Conservation (phyloP, 169 alveolate genomes). For the Plasmodium yoelii region DNA sequence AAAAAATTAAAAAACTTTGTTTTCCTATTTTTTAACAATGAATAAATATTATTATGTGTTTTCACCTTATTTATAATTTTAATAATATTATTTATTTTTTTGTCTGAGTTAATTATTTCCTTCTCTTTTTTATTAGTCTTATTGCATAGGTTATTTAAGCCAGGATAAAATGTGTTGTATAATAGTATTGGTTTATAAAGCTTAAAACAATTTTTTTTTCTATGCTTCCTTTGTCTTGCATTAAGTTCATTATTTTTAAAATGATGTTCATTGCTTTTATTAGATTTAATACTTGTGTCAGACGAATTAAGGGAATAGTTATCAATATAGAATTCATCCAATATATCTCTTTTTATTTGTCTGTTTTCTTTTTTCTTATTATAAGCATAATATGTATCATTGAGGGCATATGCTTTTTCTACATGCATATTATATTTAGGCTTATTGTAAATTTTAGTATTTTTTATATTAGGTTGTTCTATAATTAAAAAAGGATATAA, state of each 20-base stretch:
- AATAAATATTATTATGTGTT: conserved; percentile 5
- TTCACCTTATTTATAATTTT: conserved; percentile 4
- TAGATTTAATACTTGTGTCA: conserved; percentile 12
- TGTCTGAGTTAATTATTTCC: neutral
- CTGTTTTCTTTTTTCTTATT: conserved; percentile 3
- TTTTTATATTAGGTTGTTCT: conserved; percentile 55
- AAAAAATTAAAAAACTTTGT: neutral
- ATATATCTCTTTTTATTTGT: conserved; percentile 22
- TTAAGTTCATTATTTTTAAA: neutral
- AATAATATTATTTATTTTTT: conserved; percentile 9
- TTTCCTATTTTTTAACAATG: neutral
- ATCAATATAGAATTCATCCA: conserved; percentile 62
- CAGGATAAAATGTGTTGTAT: neutral
- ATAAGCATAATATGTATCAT: conserved; percentile 27
- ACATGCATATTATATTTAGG: conserved; percentile 33
- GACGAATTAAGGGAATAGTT: conserved; percentile 37
- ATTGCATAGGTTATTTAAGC: neutral
- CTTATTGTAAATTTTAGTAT: conserved; percentile 19
- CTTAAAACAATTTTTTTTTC: neutral
- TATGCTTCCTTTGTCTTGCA: neutral
- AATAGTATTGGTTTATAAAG: conserved; percentile 20
- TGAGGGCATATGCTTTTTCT: conserved; percentile 23
- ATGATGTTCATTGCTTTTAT: neutral
- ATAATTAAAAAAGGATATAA: conserved; percentile 50
- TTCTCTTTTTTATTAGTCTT: neutral